Percentiles rank a stretch among this genome's conserved stretches.
Evolutionary conservation across 1,284 basidiomycete genomes (phyloP).

Genomic region (Vanrija sp.): DNA sequence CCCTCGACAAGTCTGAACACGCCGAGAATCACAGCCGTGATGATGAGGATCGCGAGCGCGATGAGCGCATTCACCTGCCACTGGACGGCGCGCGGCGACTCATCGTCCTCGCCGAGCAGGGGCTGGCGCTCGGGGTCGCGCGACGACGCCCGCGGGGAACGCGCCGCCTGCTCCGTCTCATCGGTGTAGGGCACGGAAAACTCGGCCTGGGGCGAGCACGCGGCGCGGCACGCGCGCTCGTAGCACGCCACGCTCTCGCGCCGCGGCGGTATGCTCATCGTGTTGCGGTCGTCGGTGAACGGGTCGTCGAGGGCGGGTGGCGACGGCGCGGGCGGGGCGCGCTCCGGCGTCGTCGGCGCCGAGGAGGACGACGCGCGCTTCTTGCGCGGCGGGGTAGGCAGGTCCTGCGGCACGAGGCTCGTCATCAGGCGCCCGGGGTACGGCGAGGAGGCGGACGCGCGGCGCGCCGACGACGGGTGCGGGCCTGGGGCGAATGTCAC

Average conservation of each 20-base stretch:
- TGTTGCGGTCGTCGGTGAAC: not conserved
- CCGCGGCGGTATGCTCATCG: no score
- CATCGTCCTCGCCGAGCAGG: conserved; percentile 34
- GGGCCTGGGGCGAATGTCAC: conserved; percentile 12
- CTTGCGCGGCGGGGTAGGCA: conserved; percentile 3
- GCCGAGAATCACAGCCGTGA: conserved; percentile 2
- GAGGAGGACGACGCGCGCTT: not conserved
- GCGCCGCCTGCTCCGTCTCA: conserved; percentile 1
- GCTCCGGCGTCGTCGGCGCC: not conserved
- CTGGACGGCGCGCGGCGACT: not conserved
- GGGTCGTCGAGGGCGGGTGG: not conserved
- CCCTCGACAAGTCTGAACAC: not conserved
- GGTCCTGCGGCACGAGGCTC: conserved; percentile 6
- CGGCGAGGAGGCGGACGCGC: conserved; percentile 10
- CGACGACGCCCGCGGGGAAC: not conserved
- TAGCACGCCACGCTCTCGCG: not conserved
- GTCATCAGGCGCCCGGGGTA: conserved; percentile 12
- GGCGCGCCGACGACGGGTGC: conserved; percentile 1
- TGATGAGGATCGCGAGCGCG: not conserved
- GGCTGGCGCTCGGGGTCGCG: conserved; percentile 49
- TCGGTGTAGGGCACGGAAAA: not conserved
- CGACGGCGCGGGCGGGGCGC: not conserved
- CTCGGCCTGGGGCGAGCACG: not conserved
- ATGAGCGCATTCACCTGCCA: not conserved
- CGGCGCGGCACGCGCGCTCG: not conserved